These are phyloP conservation scores for Hymenoscyphus repandus DNA, from an alignment of 2,329 filamentous ascomycete genomes.

Conservation along the genomic window DNA sequence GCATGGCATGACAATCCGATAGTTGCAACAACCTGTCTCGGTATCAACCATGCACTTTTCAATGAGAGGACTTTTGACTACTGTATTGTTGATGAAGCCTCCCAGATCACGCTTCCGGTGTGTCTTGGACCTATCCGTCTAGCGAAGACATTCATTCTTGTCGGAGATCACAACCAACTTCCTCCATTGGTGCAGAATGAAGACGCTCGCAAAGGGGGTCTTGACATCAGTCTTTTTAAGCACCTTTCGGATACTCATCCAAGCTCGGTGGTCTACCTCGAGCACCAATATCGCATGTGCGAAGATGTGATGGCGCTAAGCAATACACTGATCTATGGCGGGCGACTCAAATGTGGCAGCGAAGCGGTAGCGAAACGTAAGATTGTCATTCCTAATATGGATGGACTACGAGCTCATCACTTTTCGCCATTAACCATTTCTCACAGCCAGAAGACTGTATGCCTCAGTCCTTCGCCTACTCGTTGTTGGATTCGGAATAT, in stretches of 20 bases:
- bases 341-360: constrained; percentile 83
- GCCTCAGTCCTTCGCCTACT: constrained; percentile 39
- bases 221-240: constrained; percentile 93
- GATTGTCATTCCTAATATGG: constrained; percentile 63
- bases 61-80: constrained; percentile 89
- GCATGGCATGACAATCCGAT: constrained; percentile 83
- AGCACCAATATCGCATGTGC: constrained; percentile 98
- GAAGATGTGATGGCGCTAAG: constrained; percentile 93
- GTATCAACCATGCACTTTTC: constrained; percentile 85
- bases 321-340: constrained; percentile 90
- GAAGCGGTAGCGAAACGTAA: constrained; percentile 64
- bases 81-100: constrained; percentile 97
- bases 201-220: constrained; percentile 74
- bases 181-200: constrained; percentile 93
- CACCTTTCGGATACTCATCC: constrained; percentile 86
- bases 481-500: constrained; percentile 74
- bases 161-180: constrained; percentile 94
- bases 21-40: constrained; percentile 91
- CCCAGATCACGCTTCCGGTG: constrained; percentile 92
- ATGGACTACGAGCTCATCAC: constrained; percentile 55
- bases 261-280: constrained; percentile 80
- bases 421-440: constrained; percentile 41
- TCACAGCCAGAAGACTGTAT: constrained; percentile 46
- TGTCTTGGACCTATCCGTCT: constrained; percentile 91
- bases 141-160: constrained; percentile 87